phyloP scores from a whole-genome alignment of 2,329 filamentous ascomycete genomes.

The Dactylellina haptotyla region DNA sequence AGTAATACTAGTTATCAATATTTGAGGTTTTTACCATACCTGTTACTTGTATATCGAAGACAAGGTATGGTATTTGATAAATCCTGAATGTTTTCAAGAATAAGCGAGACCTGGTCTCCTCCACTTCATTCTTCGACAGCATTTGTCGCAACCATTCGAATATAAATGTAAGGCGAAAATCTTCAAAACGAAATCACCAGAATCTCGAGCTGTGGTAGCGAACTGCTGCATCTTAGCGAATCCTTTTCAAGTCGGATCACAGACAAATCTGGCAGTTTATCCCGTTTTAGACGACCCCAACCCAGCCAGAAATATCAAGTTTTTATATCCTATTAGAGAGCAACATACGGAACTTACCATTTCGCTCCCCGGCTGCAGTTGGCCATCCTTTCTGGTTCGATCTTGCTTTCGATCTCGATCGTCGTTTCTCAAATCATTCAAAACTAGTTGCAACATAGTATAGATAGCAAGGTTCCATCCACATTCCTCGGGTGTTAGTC shows the following conservation, averaged over 20 bases:
- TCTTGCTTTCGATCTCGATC: constrained; percentile 3
- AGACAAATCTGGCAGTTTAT: constrained; percentile 21
- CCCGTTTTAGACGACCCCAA: background rate
- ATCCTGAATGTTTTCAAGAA: too few species aligned
- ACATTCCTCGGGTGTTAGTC: constrained; percentile 45
- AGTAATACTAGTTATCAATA: background rate
- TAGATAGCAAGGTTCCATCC: constrained; percentile 22
- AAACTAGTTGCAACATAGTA: constrained; percentile 3
- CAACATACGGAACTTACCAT: constrained; percentile 2
- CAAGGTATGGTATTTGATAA: background rate
- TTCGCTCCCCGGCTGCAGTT: constrained; percentile 30
- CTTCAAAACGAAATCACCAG: too few species aligned
- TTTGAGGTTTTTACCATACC: background rate
- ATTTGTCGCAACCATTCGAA: too few species aligned
- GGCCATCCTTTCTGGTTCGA: background rate
- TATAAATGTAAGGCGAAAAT: too few species aligned
- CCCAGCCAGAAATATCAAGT: too few species aligned
- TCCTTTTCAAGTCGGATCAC: constrained; percentile 2
- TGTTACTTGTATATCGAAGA: background rate
- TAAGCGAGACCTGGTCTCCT: too few species aligned
- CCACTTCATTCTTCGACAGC: background rate
- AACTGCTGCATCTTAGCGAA: too few species aligned
- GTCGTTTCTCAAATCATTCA: background rate
- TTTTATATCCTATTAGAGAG: constrained; percentile 24
- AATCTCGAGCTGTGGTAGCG: too few species aligned